These are phyloP conservation scores for Volutella citrinella DNA, from an alignment of 2,329 filamentous ascomycete species.

Conservation along the genomic window DNA sequence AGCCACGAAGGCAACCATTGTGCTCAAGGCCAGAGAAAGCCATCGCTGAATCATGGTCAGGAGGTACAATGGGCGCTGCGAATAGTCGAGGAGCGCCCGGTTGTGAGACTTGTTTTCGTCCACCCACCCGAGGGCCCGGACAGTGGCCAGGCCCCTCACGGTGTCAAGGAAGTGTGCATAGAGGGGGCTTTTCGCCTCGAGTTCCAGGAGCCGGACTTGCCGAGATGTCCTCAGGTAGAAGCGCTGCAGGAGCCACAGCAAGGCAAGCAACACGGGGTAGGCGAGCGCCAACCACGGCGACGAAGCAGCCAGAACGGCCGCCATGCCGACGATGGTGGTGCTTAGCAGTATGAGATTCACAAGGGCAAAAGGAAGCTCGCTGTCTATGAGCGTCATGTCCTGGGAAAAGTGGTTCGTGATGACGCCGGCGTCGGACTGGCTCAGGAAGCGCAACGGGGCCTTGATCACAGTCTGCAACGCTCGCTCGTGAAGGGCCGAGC, in stretches of 20 bases:
- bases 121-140: slow-evolving; percentile 56
- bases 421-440: slow-evolving; percentile 28
- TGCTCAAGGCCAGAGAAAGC: slow-evolving; percentile 48
- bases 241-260: slow-evolving; percentile 49
- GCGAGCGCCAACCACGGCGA: slow-evolving; percentile 42
- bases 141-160: slow-evolving; percentile 49
- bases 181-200: slow-evolving; percentile 56
- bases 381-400: slow-evolving; percentile 36
- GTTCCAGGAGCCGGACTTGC: slow-evolving; percentile 55
- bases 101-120: too few species aligned
- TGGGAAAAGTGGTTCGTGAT: slow-evolving; percentile 36
- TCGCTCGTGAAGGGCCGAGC: slow-evolving; percentile 4
- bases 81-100: slow-evolving; percentile 44
- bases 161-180: slow-evolving; percentile 55
- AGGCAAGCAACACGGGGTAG: slow-evolving; percentile 43
- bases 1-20: slow-evolving; percentile 47
- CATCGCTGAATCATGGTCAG: slow-evolving; percentile 48
- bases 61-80: slow-evolving; percentile 42
- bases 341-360: slow-evolving; percentile 13
- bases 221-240: slow-evolving; percentile 58
- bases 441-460: slow-evolving; percentile 31
- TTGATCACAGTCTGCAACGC: slow-evolving; percentile 6
- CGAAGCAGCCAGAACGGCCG: slow-evolving; percentile 28
- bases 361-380: slow-evolving; percentile 28
- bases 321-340: slow-evolving; percentile 1